Evolutionary conservation across 495 filamentous ascomycete species (phyloP), one percentile per base, ranked within the genome.

Genomic region (Glutinoglossum americanum): DNA sequence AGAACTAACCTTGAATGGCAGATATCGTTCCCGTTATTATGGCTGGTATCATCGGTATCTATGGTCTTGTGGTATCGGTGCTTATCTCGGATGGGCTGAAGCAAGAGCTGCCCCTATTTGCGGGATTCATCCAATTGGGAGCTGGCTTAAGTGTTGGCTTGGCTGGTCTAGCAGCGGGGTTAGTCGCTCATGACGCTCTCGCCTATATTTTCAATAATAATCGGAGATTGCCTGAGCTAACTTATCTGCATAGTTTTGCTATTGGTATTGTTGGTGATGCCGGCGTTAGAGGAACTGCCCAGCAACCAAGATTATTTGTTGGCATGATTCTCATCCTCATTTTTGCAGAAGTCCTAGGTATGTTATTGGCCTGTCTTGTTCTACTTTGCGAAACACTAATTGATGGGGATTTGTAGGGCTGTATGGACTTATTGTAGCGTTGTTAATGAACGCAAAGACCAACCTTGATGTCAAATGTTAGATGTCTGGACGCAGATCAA

Each of bases 31-130:
- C 92, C 67, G 92, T 98, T 72, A 94, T 99, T 80, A 99, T 99
- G 92, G 92, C 92, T 77, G 92, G 92, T 97, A 99, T 99, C 74
- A 96, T 99, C 72, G 93, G 85, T 83, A 99, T 99, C 73, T 99
- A 99, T 77, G 92, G 92, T 65, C 80, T 99, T 56, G 92, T 99
- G 74, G 92, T 99, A 57, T 96, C 90, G 3, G 92, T 99, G 71
- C 72, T 99, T 68, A 89, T 99, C 70, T 95, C 93, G 64, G 89
- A 93, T 72, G 81, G 82, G 64, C 76, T 99, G 63, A 76, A 73
- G 61, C 93, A 99, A 73, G 61, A 83, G 57, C 73, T 85, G 59
- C 76, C 93, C 56, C 81, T 99, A 55, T 99, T 84, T 76, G 90
- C 89, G 54, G 83, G 85, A 57, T 96, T 97, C 76, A 93, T 97